Conservation (phyloP, 164 flowering plant genomes). For the Akebia trifoliata region DNA sequence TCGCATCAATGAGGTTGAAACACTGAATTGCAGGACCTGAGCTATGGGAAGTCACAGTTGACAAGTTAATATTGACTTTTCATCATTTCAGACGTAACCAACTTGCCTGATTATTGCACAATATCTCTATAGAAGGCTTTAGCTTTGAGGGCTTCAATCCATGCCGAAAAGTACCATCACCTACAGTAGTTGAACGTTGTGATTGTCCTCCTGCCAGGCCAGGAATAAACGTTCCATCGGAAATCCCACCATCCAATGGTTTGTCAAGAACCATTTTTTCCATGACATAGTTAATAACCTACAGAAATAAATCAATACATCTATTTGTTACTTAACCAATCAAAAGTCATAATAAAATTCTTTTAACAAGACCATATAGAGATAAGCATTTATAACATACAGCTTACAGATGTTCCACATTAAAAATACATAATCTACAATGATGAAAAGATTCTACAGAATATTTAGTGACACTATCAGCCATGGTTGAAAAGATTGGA, state of each 20-base stretch:
- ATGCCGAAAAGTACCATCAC: conserved; percentile 59
- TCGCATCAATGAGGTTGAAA: neutral
- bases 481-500: neutral
- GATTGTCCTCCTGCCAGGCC: conserved; percentile 48
- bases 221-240: conserved; percentile 52
- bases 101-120: conserved; percentile 96
- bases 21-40: neutral
- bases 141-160: conserved; percentile 66
- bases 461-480: neutral
- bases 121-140: conserved; percentile 80
- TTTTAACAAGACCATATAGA: too few relatives aligned
- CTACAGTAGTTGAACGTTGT: conserved; percentile 39
- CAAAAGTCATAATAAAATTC: neutral
- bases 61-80: too few relatives aligned
- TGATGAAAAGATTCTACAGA: neutral
- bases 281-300: conserved; percentile 87
- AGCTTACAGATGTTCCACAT: too few relatives aligned
- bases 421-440: neutral
- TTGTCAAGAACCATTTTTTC: conserved; percentile 91
- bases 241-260: conserved; percentile 44
- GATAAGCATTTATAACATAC: neutral
- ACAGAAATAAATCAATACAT: conserved; percentile 19
- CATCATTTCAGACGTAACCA: too few relatives aligned
- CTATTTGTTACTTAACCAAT: neutral
- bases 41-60: neutral